Conservation (phyloP, 2,329 filamentous ascomycete species). For the Colletotrichum sp. region DNA sequence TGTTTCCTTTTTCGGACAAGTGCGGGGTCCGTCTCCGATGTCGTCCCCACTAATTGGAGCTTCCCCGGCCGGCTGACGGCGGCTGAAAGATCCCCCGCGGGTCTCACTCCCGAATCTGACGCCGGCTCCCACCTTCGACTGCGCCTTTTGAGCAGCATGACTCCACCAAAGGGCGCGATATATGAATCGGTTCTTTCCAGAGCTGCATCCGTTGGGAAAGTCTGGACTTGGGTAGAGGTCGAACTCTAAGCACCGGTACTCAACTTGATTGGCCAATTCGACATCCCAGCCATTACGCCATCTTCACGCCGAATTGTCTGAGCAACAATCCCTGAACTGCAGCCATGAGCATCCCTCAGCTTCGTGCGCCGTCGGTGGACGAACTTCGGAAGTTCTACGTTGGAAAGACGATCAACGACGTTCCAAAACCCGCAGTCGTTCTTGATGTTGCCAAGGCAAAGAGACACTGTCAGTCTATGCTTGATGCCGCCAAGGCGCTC, state of each 20-base stretch:
- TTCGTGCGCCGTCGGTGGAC: neutral
- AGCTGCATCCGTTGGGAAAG: neutral
- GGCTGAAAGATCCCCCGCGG: neutral
- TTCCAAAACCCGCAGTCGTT: slow-evolving; percentile 61
- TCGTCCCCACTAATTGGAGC: neutral
- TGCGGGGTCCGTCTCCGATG: slow-evolving; percentile 9
- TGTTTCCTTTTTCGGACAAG: neutral
- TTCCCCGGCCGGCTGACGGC: neutral
- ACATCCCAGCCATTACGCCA: neutral
- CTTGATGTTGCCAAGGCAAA: slow-evolving; percentile 58
- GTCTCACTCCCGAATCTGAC: neutral
- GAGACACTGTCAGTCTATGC: slow-evolving; percentile 63
- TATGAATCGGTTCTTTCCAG: neutral
- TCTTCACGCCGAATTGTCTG: neutral
- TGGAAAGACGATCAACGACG: slow-evolving; percentile 25
- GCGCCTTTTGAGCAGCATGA: neutral
- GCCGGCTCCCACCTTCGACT: neutral
- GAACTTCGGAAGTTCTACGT: slow-evolving; percentile 29
- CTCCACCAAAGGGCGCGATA: neutral
- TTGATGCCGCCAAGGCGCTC: slow-evolving; percentile 50
- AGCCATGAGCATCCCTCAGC: slow-evolving; percentile 23
- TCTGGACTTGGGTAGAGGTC: rapidly evolving
- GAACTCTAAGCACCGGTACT: rapidly evolving
- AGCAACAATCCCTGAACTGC: neutral
- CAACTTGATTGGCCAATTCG: neutral